Percentiles rank a stretch among this genome's conserved stretches.
phyloP scores from a whole-genome alignment of 805 yeast species.

The Hermanozyma aechmeae region DNA sequence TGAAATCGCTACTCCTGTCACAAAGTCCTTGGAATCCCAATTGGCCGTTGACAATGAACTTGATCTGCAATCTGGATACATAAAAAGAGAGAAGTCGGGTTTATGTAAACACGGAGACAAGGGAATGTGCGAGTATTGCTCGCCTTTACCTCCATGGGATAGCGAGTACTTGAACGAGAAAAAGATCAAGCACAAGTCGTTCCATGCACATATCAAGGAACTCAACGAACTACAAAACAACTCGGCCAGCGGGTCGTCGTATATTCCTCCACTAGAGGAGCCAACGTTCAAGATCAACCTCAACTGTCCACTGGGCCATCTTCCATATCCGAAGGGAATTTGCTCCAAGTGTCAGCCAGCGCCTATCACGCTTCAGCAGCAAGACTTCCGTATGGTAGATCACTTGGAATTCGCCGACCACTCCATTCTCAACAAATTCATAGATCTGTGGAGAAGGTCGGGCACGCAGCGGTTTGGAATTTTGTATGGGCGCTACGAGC shows the following conservation, averaged over 20 bases:
- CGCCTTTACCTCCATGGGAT: constrained; percentile 95
- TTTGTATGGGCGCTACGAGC: constrained; percentile 72
- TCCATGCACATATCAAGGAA: constrained; percentile 73
- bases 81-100: constrained; percentile 48
- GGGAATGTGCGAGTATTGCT: constrained; percentile 98
- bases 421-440: constrained; percentile 66
- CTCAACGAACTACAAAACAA: constrained; percentile 60
- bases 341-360: constrained; percentile 97
- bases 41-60: constrained; percentile 57
- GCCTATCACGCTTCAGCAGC: constrained; percentile 86
- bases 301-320: constrained; percentile 71
- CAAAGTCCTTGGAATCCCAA: constrained; percentile 26
- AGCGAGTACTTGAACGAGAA: constrained; percentile 61
- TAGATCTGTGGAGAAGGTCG: constrained; percentile 84
- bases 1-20: constrained; percentile 7
- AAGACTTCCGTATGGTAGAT: constrained; percentile 90
- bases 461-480: constrained; percentile 85
- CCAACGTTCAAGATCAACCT: constrained; percentile 58
- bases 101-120: constrained; percentile 83
- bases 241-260: constrained; percentile 46
- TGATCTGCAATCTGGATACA: constrained; percentile 63
- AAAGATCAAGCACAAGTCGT: constrained; percentile 80
- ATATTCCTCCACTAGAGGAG: constrained; percentile 71
- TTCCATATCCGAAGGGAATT: constrained; percentile 90
- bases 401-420: constrained; percentile 86